Base-by-base conservation (phyloP, 2,329 filamentous ascomycete species). In the Pezicula rhizophila region DNA sequence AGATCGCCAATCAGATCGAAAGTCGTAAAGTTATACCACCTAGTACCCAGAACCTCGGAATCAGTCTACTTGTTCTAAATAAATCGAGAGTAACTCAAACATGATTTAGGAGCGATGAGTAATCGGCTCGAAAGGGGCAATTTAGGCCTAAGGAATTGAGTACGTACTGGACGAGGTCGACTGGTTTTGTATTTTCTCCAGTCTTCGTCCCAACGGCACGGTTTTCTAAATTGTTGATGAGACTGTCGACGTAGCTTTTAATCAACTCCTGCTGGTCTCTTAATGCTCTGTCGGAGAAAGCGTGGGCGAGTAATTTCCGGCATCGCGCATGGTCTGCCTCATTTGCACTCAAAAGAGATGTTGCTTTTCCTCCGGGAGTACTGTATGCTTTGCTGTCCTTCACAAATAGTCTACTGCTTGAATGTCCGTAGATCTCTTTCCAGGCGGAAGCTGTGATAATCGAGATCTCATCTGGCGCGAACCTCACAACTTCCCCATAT, bases 1-100 rank as follows among this genome's bases (percentile, higher is more conserved):
- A 69, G 54, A 41, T 68, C 64, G 2, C 62, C 61, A 41, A 68
- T 62, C 17, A 69, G 59, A 42, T 68, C 66, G 52, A 72, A 70
- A 0, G 68, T 68, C 0, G 60, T 60, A 51, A 68, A 62, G 55
- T 68, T 50, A 25, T 46, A 52, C 50, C 50, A 23, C 3, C 23
- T 23, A 23, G 6, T 23, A 23, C 23, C 6, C 23, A 23, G 23
- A 23, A 23, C 4, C 4, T 23, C 23, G 23, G 23, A 23, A 5
- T 23, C 23, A 23, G 23, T 23, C 6, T 23, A 23, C 23, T 23
- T 23, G 23, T 23, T 23, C 23, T 23, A 23, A 7, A 23, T 23
- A 23, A 23, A 23, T 23, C 23, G 6, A 3, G 23, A 23, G 23
- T 23, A 23, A 23, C 23, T 23, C 23, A 7, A 23, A 7, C 23